These are phyloP conservation scores for Amoebophrya sp. DNA, from an alignment of 169 alveolate genomes.

Conservation along the genomic window DNA sequence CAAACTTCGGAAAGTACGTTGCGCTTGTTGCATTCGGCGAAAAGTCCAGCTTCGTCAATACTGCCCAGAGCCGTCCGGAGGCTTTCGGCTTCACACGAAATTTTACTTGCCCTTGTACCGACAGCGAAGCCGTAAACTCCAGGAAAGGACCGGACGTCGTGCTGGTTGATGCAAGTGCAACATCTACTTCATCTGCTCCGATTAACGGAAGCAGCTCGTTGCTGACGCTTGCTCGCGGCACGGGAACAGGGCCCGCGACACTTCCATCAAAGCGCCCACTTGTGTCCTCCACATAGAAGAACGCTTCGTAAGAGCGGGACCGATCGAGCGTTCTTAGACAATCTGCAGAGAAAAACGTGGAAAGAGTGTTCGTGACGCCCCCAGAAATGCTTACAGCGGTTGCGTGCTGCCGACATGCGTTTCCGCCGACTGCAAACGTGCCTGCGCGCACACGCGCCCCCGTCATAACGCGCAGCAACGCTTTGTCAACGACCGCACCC, in stretches of 20 bases:
- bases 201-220: background rate
- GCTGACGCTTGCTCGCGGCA: background rate
- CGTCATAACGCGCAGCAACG: background rate
- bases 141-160: too few relatives aligned
- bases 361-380: background rate
- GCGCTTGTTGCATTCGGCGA: too few relatives aligned
- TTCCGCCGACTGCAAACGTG: slow-evolving; percentile 29
- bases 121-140: too few relatives aligned
- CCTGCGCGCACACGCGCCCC: slow-evolving; percentile 9
- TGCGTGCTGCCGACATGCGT: background rate
- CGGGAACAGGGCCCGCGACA: background rate
- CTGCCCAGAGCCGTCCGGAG: too few relatives aligned
- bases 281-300: background rate
- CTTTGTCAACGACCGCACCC: background rate
- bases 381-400: background rate
- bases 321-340: background rate
- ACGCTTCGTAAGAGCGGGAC: background rate
- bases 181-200: too few relatives aligned
- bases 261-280: background rate
- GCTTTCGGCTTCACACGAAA: too few relatives aligned
- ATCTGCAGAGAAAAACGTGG: background rate
- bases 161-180: too few relatives aligned
- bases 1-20: background rate
- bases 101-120: too few relatives aligned
- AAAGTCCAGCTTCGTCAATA: too few relatives aligned